A percentile compares a stretch with the other conserved stretches of the same genome.
Evolutionary conservation across 2,329 filamentous ascomycete species (phyloP).

Genomic region (Calonectria crousiana): DNA sequence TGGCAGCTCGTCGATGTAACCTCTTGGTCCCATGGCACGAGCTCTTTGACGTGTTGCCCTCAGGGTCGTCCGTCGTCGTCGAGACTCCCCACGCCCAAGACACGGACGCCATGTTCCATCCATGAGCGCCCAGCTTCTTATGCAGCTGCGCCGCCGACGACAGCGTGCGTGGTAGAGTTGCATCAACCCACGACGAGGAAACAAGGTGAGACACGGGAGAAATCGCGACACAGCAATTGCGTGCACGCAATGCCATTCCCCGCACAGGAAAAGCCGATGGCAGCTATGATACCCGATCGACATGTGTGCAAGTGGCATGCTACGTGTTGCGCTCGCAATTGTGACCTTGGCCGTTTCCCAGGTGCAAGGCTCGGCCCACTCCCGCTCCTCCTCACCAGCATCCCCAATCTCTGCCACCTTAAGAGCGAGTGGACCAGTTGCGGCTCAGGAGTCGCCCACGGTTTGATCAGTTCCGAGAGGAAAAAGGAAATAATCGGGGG

Average conservation of each 20-base stretch:
- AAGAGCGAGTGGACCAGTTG: slow-evolving; percentile 36
- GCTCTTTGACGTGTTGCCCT: slow-evolving; percentile 10
- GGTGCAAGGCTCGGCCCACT: slow-evolving; percentile 14
- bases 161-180: slow-evolving; percentile 19
- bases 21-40: slow-evolving; percentile 10
- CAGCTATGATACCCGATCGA: not conserved
- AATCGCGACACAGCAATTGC: slow-evolving; percentile 1
- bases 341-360: not conserved
- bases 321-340: not conserved
- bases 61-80: slow-evolving; percentile 8
- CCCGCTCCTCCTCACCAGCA: slow-evolving; percentile 7
- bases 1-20: slow-evolving; percentile 21
- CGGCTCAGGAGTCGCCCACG: slow-evolving; percentile 35
- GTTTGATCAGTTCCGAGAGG: slow-evolving; percentile 14
- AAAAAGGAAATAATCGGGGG: not conserved
- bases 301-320: not conserved
- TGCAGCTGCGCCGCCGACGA: slow-evolving; percentile 22
- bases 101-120: not conserved
- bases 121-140: not conserved
- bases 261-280: not conserved
- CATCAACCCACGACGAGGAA: slow-evolving; percentile 15
- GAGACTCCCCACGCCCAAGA: slow-evolving; percentile 20
- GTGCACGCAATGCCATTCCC: slow-evolving; percentile 1
- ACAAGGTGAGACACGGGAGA: slow-evolving; percentile 12
- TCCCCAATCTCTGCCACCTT: slow-evolving; percentile 29